Base-by-base conservation (phyloP, 1,139 yeast species). In the Schizosaccharomyces versatilis region DNA sequence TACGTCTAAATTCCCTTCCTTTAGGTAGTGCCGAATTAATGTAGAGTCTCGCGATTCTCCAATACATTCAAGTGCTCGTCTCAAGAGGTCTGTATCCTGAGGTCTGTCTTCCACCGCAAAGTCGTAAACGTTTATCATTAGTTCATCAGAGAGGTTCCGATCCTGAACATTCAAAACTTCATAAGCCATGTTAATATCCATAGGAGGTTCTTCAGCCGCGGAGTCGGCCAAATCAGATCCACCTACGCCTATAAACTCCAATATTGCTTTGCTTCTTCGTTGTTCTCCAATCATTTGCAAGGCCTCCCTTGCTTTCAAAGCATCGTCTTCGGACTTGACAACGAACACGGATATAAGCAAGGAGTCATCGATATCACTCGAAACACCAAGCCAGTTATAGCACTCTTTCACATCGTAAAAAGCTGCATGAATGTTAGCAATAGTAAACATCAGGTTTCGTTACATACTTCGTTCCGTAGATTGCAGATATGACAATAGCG, bases 271-370 rank as follows among this genome's bases (percentile, higher is more conserved):
- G n/a, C 49, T 55, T 15, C 52, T 51, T 7, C 55, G 41, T 15
- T 53, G 54, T 14, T 55, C 57, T 1, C 56, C 54, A 14, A 55
- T 55, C 10, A 53, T 53, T 14, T 44, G 40, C n/a, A 55, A 36
- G 12, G 57, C 57, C 14, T 55, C 52, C 7, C 41, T 38, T n/a
- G 57, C 52, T 39, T 53, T 36, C 12, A 17, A 47, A 17, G 42
- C 53, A 41, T 67, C 63, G 56, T 81, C 88, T 53, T 75, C 76
- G 2, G 73, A 64, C 60, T 79, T 79, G 54, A 79, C 72, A 57
- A 80, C 78, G 61, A 75, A 80, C 0, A 88, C 88, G 1, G 93
- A 80, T 42, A 80, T 72, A 3, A 82, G 75, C 54, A 82, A 78
- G 59, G 82, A 93, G 62, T 81, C 90, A 63, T 81, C 93, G 3